Evolutionary conservation across 2,329 filamentous ascomycete genomes (phyloP).

Genomic region (Neoscytalidium dimidiatum): DNA sequence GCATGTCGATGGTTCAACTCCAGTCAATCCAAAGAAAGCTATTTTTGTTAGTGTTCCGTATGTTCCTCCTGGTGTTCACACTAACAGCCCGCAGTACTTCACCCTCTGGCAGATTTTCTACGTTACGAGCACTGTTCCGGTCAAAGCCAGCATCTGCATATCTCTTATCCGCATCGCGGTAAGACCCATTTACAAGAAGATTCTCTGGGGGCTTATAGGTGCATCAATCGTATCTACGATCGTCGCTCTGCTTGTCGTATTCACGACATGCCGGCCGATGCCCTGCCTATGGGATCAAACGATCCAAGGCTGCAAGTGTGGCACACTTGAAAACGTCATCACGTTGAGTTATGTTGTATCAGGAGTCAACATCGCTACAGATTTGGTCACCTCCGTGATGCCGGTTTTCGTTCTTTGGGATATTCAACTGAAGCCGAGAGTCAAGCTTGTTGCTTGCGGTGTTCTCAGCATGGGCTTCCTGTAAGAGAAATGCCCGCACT

Average conservation of each 20-base stretch:
- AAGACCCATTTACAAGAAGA: slow-evolving; percentile 34
- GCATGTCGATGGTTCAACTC: neutral
- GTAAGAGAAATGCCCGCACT: neutral
- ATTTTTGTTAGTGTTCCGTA: neutral
- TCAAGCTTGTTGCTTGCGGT: neutral
- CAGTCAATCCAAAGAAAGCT: neutral
- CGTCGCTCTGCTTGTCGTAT: slow-evolving; percentile 11
- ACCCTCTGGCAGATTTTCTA: slow-evolving; percentile 44
- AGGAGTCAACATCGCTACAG: neutral
- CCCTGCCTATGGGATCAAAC: slow-evolving; percentile 4
- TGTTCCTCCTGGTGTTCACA: no score
- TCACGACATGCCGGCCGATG: slow-evolving; percentile 6
- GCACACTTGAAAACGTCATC: neutral
- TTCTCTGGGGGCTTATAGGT: slow-evolving; percentile 33
- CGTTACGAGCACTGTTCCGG: slow-evolving; percentile 40
- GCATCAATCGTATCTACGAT: slow-evolving; percentile 1
- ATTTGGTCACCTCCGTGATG: neutral
- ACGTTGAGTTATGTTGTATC: neutral
- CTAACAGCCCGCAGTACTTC: neutral
- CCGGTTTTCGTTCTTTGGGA: neutral
- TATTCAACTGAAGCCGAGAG: neutral
- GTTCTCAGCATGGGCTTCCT: neutral
- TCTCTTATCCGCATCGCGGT: slow-evolving; percentile 46
- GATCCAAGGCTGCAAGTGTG: neutral
- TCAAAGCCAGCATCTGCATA: slow-evolving; percentile 46